Conservation (phyloP, 1,284 basidiomycete species). For the Cutaneotrichosporon cavernicola region DNA sequence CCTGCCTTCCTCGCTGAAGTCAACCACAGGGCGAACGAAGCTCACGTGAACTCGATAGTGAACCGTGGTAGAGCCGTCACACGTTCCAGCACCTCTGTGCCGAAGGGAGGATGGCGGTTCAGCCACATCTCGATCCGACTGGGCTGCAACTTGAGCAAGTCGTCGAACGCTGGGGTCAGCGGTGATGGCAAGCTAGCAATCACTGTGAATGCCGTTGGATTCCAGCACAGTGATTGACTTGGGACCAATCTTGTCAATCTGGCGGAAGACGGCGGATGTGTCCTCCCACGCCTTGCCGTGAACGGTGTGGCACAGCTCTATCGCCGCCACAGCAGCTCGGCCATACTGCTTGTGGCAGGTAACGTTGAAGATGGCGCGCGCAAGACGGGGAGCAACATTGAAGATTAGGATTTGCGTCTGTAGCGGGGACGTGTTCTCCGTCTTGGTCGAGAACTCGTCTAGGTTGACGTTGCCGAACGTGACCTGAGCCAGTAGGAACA, state of each 20-base stretch:
- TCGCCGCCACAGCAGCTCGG: constrained; percentile 28
- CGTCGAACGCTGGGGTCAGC: constrained; percentile 28
- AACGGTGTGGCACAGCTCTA: constrained; percentile 39
- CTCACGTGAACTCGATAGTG: constrained; percentile 25
- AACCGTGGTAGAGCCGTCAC: constrained; percentile 31
- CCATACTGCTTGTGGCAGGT: constrained; percentile 35
- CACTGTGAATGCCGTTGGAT: constrained; percentile 29
- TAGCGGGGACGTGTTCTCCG: constrained; percentile 31
- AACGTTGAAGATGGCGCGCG: constrained; percentile 41
- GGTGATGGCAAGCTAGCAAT: background rate
- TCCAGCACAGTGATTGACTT: constrained; percentile 42
- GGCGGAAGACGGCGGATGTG: constrained; percentile 41
- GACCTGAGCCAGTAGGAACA: constrained; percentile 48
- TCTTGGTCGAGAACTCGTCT: constrained; percentile 31
- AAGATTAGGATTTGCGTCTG: constrained; percentile 40
- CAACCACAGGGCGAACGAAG: background rate
- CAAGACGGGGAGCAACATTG: constrained; percentile 40
- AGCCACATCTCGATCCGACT: constrained; percentile 32
- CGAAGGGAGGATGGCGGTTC: constrained; percentile 31
- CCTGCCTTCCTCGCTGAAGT: constrained; percentile 5
- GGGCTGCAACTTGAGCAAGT: constrained; percentile 27
- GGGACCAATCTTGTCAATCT: constrained; percentile 42
- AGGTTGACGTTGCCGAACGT: constrained; percentile 41
- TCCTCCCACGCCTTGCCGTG: constrained; percentile 51
- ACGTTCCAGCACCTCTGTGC: constrained; percentile 23